Percentiles rank a stretch among this genome's conserved stretches.
These are phyloP conservation scores for Yamadazyma dushanensis DNA, from an alignment of 1,139 yeast species.

Conservation along the genomic window DNA sequence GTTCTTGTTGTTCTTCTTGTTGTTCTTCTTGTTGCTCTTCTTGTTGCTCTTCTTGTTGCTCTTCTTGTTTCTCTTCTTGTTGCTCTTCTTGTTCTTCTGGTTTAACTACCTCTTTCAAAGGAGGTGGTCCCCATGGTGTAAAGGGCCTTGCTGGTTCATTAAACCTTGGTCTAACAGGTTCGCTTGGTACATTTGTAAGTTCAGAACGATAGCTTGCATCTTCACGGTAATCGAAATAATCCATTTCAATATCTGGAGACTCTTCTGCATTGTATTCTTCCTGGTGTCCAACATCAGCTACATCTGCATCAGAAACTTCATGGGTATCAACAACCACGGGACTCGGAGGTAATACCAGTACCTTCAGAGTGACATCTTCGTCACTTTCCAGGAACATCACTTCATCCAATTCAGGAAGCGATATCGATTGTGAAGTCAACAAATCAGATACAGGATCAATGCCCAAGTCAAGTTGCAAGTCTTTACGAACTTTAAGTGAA, in stretches of 20 bases:
- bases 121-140: conserved; percentile 1
- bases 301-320: background rate
- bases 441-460: conserved; percentile 29
- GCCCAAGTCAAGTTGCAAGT: conserved; percentile 14
- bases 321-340: too few relatives aligned
- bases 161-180: too few relatives aligned
- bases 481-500: conserved; percentile 21
- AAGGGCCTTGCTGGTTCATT: too few relatives aligned
- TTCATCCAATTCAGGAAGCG: conserved; percentile 9
- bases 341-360: too few relatives aligned
- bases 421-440: conserved; percentile 15
- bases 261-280: background rate
- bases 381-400: background rate
- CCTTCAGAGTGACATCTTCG: too few relatives aligned
- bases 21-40: background rate
- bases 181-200: too few relatives aligned
- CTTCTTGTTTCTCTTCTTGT: background rate
- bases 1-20: background rate
- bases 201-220: too few relatives aligned
- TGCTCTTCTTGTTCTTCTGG: background rate
- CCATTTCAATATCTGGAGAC: too few relatives aligned
- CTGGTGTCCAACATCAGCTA: background rate
- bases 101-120: background rate
- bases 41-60: background rate
- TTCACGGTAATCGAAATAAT: too few relatives aligned